Conservation (phyloP, 2,329 filamentous ascomycete genomes). For the Calycina herbarum region DNA sequence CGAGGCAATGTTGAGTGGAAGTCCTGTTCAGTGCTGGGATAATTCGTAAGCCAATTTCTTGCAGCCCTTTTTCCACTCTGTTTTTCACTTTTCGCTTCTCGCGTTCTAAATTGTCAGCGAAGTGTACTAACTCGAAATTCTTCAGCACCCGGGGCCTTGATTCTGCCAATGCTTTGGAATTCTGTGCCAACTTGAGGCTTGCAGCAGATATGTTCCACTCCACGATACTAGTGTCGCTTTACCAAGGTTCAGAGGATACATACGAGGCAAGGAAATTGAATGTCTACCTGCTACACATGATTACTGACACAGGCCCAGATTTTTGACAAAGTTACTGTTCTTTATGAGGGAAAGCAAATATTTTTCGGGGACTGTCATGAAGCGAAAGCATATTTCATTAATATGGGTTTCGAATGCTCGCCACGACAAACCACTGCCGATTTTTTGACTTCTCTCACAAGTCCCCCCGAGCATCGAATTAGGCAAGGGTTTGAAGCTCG, state of each 20-base stretch:
- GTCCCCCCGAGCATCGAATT: slow-evolving; percentile 55
- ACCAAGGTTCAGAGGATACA: slow-evolving; percentile 62
- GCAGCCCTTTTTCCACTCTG: neutral
- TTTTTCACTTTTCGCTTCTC: neutral
- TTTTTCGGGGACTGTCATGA: slow-evolving; percentile 65
- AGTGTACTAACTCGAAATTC: neutral
- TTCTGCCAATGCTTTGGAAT: slow-evolving; percentile 70
- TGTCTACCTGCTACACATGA: neutral
- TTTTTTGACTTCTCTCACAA: slow-evolving; percentile 74
- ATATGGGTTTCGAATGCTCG: slow-evolving; percentile 68
- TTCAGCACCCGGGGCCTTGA: slow-evolving; percentile 58
- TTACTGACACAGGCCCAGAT: slow-evolving; percentile 8
- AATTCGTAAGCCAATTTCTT: slow-evolving; percentile 42
- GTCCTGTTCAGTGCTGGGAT: slow-evolving; percentile 71
- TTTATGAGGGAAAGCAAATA: slow-evolving; percentile 68
- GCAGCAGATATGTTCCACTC: slow-evolving; percentile 63
- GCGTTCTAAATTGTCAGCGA: neutral
- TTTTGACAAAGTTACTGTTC: slow-evolving; percentile 66
- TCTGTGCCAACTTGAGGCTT: slow-evolving; percentile 64
- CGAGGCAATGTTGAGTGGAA: slow-evolving; percentile 61
- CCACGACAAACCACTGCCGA: slow-evolving; percentile 56
- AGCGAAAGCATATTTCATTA: slow-evolving; percentile 67
- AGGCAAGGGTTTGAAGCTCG: slow-evolving; percentile 53
- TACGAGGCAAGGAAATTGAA: slow-evolving; percentile 67
- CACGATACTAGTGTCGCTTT: slow-evolving; percentile 66